These are phyloP conservation scores for Aspergillus vadensis DNA, from an alignment of 2,329 filamentous ascomycete species.

Conservation along the genomic window DNA sequence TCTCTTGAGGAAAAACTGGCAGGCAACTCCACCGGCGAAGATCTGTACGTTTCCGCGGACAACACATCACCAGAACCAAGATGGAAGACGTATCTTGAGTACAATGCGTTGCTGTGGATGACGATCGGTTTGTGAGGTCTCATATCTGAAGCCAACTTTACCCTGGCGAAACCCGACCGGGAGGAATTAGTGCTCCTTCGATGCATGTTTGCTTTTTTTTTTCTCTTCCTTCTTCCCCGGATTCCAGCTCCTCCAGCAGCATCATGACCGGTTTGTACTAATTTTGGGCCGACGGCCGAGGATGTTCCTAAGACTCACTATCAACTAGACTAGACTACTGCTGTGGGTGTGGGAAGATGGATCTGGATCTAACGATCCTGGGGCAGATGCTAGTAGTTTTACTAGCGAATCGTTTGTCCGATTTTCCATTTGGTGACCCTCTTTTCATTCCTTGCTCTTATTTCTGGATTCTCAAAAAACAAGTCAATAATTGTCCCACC, in stretches of 20 bases:
- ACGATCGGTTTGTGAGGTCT: slow-evolving; percentile 1
- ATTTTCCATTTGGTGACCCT: neutral
- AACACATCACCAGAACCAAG: neutral
- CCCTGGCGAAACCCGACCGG: neutral
- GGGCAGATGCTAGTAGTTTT: neutral
- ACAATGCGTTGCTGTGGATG: neutral
- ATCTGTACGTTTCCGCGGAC: slow-evolving; percentile 1
- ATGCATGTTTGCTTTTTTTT: neutral
- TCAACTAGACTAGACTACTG: neutral
- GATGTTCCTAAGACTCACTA: neutral
- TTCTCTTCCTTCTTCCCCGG: neutral
- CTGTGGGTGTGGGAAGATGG: slow-evolving; percentile 5
- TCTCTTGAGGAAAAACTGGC: neutral
- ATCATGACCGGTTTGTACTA: neutral
- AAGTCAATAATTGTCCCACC: neutral
- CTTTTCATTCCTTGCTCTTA: slow-evolving; percentile 1
- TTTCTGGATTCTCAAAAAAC: no score
- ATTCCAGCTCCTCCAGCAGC: neutral
- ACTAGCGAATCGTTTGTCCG: neutral
- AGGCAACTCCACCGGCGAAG: neutral
- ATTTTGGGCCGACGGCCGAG: neutral
- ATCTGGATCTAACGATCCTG: slow-evolving; percentile 17
- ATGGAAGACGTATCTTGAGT: neutral
- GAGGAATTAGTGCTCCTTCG: neutral
- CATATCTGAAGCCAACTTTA: neutral